Evolutionary conservation across 257 asterid species (phyloP), one percentile per base, ranked within the genome.

Genomic region (Solanum rostratum): DNA sequence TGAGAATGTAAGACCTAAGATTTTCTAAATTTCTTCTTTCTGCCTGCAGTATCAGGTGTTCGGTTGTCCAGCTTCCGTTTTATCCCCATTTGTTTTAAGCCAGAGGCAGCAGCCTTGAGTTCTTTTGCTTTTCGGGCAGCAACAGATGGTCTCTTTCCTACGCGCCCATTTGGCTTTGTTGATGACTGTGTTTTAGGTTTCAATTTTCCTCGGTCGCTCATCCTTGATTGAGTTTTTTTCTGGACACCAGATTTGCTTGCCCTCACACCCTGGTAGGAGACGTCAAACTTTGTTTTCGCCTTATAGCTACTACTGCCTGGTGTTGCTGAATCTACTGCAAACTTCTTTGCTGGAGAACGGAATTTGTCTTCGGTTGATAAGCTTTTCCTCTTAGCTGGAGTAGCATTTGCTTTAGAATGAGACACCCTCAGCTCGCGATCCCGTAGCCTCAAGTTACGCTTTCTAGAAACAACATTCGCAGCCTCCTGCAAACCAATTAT

Each of bases 351-450:
- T 22, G 95, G 84, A 27, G 81, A 22, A 50, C 74, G 82, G 54
- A 86, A 71, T 10, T 84, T 78, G 85, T 88, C 90, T 62, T 88
- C 84, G 68, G 81, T 88, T 50, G 91, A 82, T 46, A 92, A 18
- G 73, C 52, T 84, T 84, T 86, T 90, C 81, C 92, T 90, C 89
- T 92, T 93, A 15, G 88, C 57, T 45, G 93, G 91, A 60, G 94
- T 88, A 83, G 88, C 76, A 39, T 49, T 88, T 84, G 90, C 65
- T 90, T 91, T 93, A 73, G 95, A 91, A 84, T 88, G 94, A 86
- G 91, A 90, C 6, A 96, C 88, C 89, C 99, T 90, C 29, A 96
- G 88, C 85, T 92, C 98, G 52, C 97, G 98, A 87, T 91, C 92
- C 59, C 96, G 93, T 29, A 95, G 86, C 92, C 82, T 88, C 91